phyloP scores from a whole-genome alignment of 352 stramenopile species.

The Phytophthora melonis region DNA sequence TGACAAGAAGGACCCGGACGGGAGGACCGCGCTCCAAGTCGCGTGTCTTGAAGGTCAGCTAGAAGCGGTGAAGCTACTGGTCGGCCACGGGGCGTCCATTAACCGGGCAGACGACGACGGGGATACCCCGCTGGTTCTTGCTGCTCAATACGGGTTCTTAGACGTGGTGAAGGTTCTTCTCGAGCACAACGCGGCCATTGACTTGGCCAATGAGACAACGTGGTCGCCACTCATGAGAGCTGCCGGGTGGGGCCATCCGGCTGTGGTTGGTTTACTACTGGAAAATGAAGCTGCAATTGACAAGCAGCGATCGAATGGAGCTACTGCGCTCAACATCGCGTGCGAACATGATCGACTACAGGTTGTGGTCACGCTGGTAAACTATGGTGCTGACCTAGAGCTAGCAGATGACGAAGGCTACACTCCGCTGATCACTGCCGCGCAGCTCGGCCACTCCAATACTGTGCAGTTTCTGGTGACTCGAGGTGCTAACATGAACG shows the following conservation, averaged over 20 bases:
- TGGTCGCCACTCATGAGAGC: neutral
- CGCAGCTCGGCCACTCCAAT: slow-evolving; percentile 4
- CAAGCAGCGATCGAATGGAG: neutral
- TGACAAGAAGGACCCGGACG: neutral
- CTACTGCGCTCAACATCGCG: slow-evolving; percentile 5
- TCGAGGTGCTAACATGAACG: slow-evolving; percentile 5
- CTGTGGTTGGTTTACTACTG: neutral
- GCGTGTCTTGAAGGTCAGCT: neutral
- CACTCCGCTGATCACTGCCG: slow-evolving; percentile 10
- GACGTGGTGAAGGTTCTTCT: neutral
- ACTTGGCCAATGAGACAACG: neutral
- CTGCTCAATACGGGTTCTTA: neutral
- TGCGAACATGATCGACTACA: slow-evolving; percentile 7
- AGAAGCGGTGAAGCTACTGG: neutral
- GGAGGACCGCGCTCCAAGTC: neutral
- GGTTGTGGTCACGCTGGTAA: slow-evolving; percentile 8
- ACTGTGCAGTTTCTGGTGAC: slow-evolving; percentile 18
- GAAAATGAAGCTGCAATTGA: neutral
- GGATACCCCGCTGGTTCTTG: neutral
- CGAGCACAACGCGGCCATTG: neutral
- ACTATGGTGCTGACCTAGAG: neutral
- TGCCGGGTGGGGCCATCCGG: neutral
- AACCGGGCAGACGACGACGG: neutral
- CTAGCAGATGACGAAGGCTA: slow-evolving; percentile 13
- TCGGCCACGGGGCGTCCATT: neutral